Evolutionary conservation across 2,329 filamentous ascomycete genomes (phyloP).

Genomic region (Beauveria varroae): DNA sequence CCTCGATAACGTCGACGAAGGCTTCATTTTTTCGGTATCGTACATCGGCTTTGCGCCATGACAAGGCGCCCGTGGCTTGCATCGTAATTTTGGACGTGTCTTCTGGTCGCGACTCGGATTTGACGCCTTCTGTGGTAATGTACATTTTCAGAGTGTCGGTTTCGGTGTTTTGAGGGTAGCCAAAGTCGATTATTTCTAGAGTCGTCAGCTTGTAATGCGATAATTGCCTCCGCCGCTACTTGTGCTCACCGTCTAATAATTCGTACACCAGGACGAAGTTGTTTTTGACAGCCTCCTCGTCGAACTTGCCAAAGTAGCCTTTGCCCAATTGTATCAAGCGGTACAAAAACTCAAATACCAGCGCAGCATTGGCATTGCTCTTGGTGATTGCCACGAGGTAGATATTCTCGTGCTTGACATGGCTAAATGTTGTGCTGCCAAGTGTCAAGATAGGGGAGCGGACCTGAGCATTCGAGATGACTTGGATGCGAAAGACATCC

Average conservation of each 20-base stretch:
- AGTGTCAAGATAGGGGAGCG: slow-evolving; percentile 95
- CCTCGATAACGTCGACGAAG: slow-evolving; percentile 98
- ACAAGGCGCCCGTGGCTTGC: slow-evolving; percentile 95
- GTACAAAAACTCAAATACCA: slow-evolving; percentile 98
- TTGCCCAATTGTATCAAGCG: slow-evolving; percentile 81
- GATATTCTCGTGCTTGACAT: slow-evolving; percentile 99
- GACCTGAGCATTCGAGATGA: slow-evolving; percentile 96
- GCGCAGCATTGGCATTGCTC: slow-evolving; percentile 96
- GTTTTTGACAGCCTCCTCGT: slow-evolving; percentile 99
- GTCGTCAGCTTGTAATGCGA: background rate
- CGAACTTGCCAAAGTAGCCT: slow-evolving; percentile 97
- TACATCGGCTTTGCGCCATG: slow-evolving; percentile 94
- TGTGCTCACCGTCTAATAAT: slow-evolving; percentile 68
- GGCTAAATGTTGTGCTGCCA: slow-evolving; percentile 96
- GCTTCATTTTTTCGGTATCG: slow-evolving; percentile 99
- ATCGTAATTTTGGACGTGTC: slow-evolving; percentile 98
- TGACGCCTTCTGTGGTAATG: slow-evolving; percentile 98
- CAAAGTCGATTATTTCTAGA: slow-evolving; percentile 94
- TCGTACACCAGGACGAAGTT: slow-evolving; percentile 99
- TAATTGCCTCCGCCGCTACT: too few species aligned
- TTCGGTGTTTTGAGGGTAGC: slow-evolving; percentile 97
- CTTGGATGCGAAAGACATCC: slow-evolving; percentile 98
- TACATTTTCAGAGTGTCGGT: slow-evolving; percentile 99
- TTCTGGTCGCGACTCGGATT: slow-evolving; percentile 76
- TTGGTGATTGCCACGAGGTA: slow-evolving; percentile 97